phyloP scores from a whole-genome alignment of 768 basidiomycete genomes.

The Rhodotorula sphaerocarpa region DNA sequence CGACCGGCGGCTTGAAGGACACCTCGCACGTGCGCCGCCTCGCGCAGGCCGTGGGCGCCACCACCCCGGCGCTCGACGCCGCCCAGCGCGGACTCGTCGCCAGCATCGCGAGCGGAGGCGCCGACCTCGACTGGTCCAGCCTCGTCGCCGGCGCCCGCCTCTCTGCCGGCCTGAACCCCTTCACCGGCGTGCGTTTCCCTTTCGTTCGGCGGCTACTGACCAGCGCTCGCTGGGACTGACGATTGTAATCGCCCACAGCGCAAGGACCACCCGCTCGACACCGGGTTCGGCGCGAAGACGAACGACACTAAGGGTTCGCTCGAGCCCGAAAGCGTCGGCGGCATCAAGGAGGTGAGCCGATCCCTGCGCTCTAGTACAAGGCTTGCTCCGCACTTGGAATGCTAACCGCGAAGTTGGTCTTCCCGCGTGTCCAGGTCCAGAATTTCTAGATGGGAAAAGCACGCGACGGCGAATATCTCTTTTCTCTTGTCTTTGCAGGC shows the following conservation, averaged over 20 bases:
- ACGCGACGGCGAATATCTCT: no score
- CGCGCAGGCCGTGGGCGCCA: conserved; percentile 50
- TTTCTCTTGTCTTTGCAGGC: no score
- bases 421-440: background rate
- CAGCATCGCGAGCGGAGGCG: conserved; percentile 64
- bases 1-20: conserved; percentile 76
- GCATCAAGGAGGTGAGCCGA: conserved; percentile 8
- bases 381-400: background rate
- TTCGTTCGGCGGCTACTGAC: background rate
- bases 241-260: background rate
- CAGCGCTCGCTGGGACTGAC: no score
- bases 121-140: conserved; percentile 71
- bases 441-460: background rate
- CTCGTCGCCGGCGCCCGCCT: conserved; percentile 69
- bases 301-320: conserved; percentile 1
- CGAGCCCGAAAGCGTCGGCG: conserved; percentile 20
- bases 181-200: conserved; percentile 40
- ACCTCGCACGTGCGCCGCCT: conserved; percentile 58
- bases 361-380: no score
- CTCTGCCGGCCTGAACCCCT: conserved; percentile 55
- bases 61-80: conserved; percentile 29
- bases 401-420: background rate
- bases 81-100: conserved; percentile 56
- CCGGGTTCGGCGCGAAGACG: conserved; percentile 26
- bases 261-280: conserved; percentile 20